phyloP scores from a whole-genome alignment of 208 protist genomes.

The Trypanosomatidae sp. region DNA sequence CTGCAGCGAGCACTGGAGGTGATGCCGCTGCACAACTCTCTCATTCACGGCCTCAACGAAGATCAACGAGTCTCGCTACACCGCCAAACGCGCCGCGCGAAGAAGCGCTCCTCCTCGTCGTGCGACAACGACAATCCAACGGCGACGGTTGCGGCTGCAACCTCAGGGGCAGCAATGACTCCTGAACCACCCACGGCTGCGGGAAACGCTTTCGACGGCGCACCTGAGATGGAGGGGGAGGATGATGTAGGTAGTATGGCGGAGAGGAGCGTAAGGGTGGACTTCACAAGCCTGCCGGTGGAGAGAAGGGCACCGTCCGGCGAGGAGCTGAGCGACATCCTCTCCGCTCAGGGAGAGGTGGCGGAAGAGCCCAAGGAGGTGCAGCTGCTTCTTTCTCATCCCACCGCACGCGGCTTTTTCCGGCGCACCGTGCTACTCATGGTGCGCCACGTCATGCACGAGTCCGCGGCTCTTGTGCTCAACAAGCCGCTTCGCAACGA shows the following conservation, averaged over 20 bases:
- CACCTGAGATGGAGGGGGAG: slow-evolving; percentile 15
- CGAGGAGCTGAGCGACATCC: slow-evolving; percentile 14
- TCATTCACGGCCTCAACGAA: slow-evolving; percentile 50
- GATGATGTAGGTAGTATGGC: slow-evolving; percentile 3
- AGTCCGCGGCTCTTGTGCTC: slow-evolving; percentile 69
- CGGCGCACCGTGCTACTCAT: slow-evolving; percentile 64
- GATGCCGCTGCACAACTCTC: slow-evolving; percentile 42
- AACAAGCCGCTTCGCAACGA: slow-evolving; percentile 74
- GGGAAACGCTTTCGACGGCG: slow-evolving; percentile 25
- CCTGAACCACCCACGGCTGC: not conserved
- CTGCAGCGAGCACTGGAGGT: slow-evolving; percentile 42
- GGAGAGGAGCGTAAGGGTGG: not conserved
- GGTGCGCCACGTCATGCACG: slow-evolving; percentile 53
- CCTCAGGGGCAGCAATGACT: slow-evolving; percentile 4
- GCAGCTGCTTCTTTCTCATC: slow-evolving; percentile 77
- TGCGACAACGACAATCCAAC: slow-evolving; percentile 1
- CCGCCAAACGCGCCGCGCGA: slow-evolving; percentile 14
- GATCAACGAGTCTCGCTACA: slow-evolving; percentile 38
- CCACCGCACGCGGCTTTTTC: slow-evolving; percentile 72
- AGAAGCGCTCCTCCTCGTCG: slow-evolving; percentile 11
- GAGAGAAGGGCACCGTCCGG: slow-evolving; percentile 2
- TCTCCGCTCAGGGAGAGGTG: slow-evolving; percentile 15
- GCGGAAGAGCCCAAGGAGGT: slow-evolving; percentile 39
- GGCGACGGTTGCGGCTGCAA: slow-evolving; percentile 7
- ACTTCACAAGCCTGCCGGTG: not conserved